Evolutionary conservation across 306 rosid genomes (phyloP), one percentile per base, ranked within the genome.

Genomic region (Rosa multiflora): DNA sequence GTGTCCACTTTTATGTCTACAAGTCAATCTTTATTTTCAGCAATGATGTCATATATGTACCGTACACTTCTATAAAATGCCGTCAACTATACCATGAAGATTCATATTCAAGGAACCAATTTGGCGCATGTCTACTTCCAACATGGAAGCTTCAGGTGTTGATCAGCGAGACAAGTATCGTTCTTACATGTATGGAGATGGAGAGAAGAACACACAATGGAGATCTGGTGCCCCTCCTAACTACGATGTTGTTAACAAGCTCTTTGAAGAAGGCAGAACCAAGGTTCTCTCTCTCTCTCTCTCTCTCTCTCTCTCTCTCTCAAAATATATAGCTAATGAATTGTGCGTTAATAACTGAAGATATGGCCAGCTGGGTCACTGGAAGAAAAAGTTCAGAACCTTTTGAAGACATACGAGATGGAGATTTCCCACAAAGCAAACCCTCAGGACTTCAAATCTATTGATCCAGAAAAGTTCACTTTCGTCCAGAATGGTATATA

Each of bases 221-320:
- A 87, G 64, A 79, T 83, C 40, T 42, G 92, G 91, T 51, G 83
- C 17, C 15, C 85, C 83, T 67, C 92, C 92, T 21, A 87, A 79
- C 44, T 88, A 88, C 70, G 88, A 79, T n/a, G 81, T 23, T 46
- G 94, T 88, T 43, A 82, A 90, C 85, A 86, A 86, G 73, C 89
- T 90, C 55, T 90, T 88, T 48, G 92, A 90, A 82, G 86, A 88
- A 61, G 92, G 90, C 75, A 87, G 87, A 85, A 87, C 89, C 56
- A 89, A 87, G 85, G 91, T 76, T 4, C 21, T 43, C 18, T 47
- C 39, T 32, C 62, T 49, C 21, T 78, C 67, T 32, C 42, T 46
- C 35, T 32, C 35, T 26, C 26, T 26, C 26, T 26, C 26, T 26
- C n/a, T n/a, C n/a, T n/a, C n/a, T 32, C 35, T 32, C 35, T 32